phyloP scores from a whole-genome alignment of 345 rosid species.

The Citrus sp. region DNA sequence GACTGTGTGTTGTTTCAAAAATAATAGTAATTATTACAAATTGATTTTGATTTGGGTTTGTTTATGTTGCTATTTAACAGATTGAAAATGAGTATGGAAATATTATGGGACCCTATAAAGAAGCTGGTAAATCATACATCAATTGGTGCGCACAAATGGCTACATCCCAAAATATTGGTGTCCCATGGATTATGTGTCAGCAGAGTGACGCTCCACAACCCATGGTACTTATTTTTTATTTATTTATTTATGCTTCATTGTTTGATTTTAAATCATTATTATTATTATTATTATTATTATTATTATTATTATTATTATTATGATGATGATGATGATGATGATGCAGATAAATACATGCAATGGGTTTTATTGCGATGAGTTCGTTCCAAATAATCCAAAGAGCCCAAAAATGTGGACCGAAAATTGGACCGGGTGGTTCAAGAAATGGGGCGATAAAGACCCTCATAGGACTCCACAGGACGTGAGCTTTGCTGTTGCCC shows the following conservation, averaged over 20 bases:
- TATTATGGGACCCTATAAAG: conserved; percentile 22
- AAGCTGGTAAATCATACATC: conserved; percentile 28
- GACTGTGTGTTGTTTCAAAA: too few relatives aligned
- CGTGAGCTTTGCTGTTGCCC: not conserved
- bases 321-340: rapidly evolving
- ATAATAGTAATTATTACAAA: too few relatives aligned
- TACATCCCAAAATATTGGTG: conserved; percentile 8
- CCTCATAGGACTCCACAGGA: not conserved
- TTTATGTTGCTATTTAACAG: not conserved
- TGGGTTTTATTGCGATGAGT: conserved; percentile 40
- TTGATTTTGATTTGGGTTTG: too few relatives aligned
- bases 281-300: too few relatives aligned
- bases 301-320: too few relatives aligned
- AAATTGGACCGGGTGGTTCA: conserved; percentile 45
- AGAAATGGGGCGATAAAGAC: not conserved
- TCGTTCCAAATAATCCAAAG: conserved; percentile 17
- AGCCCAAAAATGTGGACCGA: conserved; percentile 52
- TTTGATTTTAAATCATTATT: too few relatives aligned
- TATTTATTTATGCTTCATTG: not conserved
- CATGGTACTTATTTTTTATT: conserved; percentile 17
- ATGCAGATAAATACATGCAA: conserved; percentile 39
- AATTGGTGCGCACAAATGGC: conserved; percentile 45
- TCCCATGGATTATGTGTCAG: conserved; percentile 54
- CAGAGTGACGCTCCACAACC: conserved; percentile 36
- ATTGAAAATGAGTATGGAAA: conserved; percentile 50